Evolutionary conservation across 1,284 basidiomycete species (phyloP), one percentile per base, ranked within the genome.

Genomic region (Exobasidium cylindrosporum): DNA sequence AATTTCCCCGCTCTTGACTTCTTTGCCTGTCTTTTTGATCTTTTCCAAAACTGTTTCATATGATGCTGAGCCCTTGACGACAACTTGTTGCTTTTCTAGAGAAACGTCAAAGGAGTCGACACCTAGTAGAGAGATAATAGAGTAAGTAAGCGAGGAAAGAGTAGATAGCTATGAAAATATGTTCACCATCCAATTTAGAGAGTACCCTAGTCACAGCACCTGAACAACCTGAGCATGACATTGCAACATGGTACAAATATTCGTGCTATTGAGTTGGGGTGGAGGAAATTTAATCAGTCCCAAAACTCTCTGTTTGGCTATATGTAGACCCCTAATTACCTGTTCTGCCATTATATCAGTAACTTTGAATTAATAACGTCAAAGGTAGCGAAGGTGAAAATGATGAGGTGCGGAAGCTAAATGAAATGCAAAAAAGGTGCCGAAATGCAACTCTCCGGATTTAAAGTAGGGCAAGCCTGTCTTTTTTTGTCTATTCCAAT

Each of bases 11-110:
- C 44, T 54, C 47, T 83, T 59, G 61, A 87, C 87, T 84, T 87
- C 85, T 82, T 92, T 92, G 67, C 91, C 91, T 1, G 90, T 92
- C 85, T 91, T 92, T 84, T 87, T 86, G 79, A 92, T 90, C 83
- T 84, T 89, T 54, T 83, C 86, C 43, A 87, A 80, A 49, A 91
- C 83, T 3, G 84, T 83, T 0, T 91, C 88, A 77, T 89, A 90
- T 10, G 84, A 74, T 10, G 86, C 83, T 2, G 83, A 82, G 14
- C 86, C 87, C 26, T 81, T 86, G 53, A 92, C 90, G 49, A 85
- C 66, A 54, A 92, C 90, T 72, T 85, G 84, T 80, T 92, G 89
- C 46, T 82, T 86, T 54, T 86, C 86, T 30, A 91, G 84, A 73
- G 79, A 83, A 67, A 92, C 87, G 4, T 83, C 81, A 47, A 63